Conservation (phyloP, 1,284 basidiomycete species). For the Tylopilus sp. region DNA sequence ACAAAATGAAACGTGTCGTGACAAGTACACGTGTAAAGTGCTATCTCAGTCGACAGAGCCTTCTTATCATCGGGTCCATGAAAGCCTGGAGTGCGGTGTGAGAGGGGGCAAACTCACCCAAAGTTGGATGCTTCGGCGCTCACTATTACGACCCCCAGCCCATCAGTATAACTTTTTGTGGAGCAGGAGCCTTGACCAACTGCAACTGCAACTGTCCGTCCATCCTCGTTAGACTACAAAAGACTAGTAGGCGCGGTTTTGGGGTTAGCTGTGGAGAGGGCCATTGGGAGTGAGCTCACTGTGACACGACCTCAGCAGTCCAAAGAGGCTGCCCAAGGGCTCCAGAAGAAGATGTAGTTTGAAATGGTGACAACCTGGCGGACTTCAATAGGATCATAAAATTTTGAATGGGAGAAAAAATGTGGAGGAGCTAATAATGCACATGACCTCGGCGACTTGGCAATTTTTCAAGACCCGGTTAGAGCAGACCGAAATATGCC, state of each 20-base stretch:
- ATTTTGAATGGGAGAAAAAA: neutral
- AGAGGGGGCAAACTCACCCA: neutral
- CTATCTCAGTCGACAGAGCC: neutral
- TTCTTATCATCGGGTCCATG: conserved; percentile 1
- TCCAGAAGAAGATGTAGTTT: neutral
- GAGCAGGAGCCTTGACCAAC: neutral
- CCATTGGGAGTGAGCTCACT: neutral
- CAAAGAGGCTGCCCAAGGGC: neutral
- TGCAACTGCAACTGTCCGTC: neutral
- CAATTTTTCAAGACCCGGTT: no score
- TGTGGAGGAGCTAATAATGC: neutral
- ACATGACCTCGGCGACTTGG: neutral
- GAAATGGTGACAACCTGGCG: neutral
- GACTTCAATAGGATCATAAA: neutral
- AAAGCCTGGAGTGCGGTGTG: neutral
- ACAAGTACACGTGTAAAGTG: conserved; percentile 15
- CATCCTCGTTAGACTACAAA: neutral
- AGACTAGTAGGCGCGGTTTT: no score
- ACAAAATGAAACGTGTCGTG: no score
- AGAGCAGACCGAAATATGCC: no score
- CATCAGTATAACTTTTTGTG: neutral
- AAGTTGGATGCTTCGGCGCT: neutral
- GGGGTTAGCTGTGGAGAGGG: neutral
- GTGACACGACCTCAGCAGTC: neutral
- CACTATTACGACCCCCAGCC: conserved; percentile 5